Percentiles rank a stretch among this genome's conserved stretches.
Conservation (phyloP, 495 filamentous ascomycete genomes). For the Sphaerosporella brunnea region DNA sequence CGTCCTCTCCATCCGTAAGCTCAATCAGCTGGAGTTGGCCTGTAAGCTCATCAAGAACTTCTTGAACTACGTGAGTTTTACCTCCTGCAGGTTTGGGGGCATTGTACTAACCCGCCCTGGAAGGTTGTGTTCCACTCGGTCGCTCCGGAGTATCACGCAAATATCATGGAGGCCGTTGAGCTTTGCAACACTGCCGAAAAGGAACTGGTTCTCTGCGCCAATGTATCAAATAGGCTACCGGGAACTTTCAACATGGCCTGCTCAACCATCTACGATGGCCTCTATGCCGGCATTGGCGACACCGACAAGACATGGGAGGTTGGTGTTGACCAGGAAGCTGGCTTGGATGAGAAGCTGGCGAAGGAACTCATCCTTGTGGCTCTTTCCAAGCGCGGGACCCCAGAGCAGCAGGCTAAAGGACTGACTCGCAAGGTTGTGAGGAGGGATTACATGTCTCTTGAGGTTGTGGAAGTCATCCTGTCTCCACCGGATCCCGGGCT, state of each 20-base stretch:
- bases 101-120: too few species aligned
- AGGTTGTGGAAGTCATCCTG: slow-evolving; percentile 35
- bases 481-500: background rate
- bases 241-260: slow-evolving; percentile 50
- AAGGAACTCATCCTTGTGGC: slow-evolving; percentile 32
- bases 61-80: slow-evolving; percentile 46
- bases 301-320: slow-evolving; percentile 16
- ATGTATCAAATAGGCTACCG: slow-evolving; percentile 37
- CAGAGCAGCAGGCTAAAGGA: slow-evolving; percentile 25
- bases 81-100: too few species aligned
- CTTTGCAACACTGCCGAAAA: slow-evolving; percentile 50
- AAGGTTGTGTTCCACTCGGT: slow-evolving; percentile 57
- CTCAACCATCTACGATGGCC: slow-evolving; percentile 27
- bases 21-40: slow-evolving; percentile 34
- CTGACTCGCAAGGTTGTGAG: slow-evolving; percentile 20
- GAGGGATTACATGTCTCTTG: slow-evolving; percentile 37
- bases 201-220: slow-evolving; percentile 43
- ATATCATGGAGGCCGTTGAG: slow-evolving; percentile 45
- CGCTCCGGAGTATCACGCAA: slow-evolving; percentile 55
- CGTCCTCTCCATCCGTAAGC: slow-evolving; percentile 26
- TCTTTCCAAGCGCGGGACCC: slow-evolving; percentile 29
- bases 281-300: slow-evolving; percentile 24
- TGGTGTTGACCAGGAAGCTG: slow-evolving; percentile 27
- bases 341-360: slow-evolving; percentile 29
- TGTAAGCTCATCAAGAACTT: slow-evolving; percentile 62